A percentile compares a stretch with the other conserved stretches of the same genome.
phyloP scores from a whole-genome alignment of 2,329 filamentous ascomycete species.

The Verticillium nonalfalfae region DNA sequence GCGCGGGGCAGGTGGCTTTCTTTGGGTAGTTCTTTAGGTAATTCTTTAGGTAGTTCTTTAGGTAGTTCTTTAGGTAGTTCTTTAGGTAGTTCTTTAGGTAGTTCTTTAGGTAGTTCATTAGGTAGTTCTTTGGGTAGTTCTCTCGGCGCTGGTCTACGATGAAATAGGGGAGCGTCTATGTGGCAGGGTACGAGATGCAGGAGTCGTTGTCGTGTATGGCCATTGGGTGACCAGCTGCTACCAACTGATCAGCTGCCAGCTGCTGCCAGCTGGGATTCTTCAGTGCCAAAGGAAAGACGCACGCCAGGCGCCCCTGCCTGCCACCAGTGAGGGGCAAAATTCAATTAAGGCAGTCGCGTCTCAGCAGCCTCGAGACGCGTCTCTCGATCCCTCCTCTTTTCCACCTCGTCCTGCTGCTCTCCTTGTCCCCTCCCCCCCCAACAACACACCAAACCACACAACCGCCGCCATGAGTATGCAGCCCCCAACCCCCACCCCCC shows the following conservation, averaged over 20 bases:
- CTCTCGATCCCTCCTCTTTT: constrained; percentile 3
- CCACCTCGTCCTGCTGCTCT: too few species aligned
- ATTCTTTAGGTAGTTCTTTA: too few species aligned
- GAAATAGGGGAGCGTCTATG: too few species aligned
- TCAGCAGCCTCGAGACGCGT: constrained; percentile 9
- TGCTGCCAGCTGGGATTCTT: background rate
- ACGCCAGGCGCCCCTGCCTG: background rate
- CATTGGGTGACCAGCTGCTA: too few species aligned
- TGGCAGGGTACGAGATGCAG: too few species aligned
- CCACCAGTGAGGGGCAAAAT: constrained; percentile 2
- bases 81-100: too few species aligned
- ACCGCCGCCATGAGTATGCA: constrained; percentile 26
- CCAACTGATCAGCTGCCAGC: too few species aligned
- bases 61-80: too few species aligned
- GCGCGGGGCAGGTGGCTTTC: constrained; percentile 82
- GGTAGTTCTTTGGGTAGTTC: too few species aligned
- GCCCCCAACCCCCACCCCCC: background rate
- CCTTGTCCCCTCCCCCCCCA: background rate
- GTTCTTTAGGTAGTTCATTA: too few species aligned
- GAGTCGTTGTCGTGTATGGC: too few species aligned
- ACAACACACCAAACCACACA: constrained; percentile 3
- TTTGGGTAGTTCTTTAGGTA: background rate
- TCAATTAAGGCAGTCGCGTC: constrained; percentile 25
- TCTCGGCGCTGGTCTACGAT: too few species aligned
- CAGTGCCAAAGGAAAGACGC: background rate